These are phyloP conservation scores for Aspergillus bombycis DNA, from an alignment of 2,329 filamentous ascomycete species.

Conservation along the genomic window DNA sequence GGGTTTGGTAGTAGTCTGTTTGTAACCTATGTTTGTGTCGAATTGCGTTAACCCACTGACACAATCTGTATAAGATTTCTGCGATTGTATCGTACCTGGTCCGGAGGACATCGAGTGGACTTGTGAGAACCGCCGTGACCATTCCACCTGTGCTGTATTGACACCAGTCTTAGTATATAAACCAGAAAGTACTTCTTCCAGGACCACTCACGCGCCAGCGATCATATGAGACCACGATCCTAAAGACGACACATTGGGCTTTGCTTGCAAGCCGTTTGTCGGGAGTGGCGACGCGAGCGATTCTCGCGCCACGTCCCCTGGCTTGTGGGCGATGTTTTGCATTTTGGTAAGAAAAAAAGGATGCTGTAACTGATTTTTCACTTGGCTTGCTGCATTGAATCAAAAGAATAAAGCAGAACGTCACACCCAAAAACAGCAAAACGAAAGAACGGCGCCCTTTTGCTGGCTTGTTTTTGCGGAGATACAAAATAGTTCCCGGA, in stretches of 20 bases:
- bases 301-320: constrained; percentile 10
- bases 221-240: constrained; percentile 35
- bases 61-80: background rate
- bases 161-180: background rate
- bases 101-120: constrained; percentile 95
- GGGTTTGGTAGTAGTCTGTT: constrained; percentile 85
- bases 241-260: constrained; percentile 10
- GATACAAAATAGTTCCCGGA: background rate
- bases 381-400: background rate
- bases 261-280: constrained; percentile 3
- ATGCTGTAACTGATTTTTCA: background rate
- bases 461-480: background rate
- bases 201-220: constrained; percentile 37
- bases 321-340: constrained; percentile 13
- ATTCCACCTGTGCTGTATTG: constrained; percentile 66
- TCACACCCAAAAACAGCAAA: background rate
- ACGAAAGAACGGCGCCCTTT: background rate
- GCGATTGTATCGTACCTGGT: constrained; percentile 62
- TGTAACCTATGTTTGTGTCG: constrained; percentile 57
- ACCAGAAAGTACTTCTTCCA: background rate
- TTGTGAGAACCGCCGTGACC: constrained; percentile 86
- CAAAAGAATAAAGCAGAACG: background rate
- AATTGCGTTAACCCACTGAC: background rate
- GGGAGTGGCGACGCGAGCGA: constrained; percentile 14
- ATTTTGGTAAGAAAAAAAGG: background rate